Evolutionary conservation across 305 asterid species (phyloP).

Genomic region (Plantago rigida): DNA sequence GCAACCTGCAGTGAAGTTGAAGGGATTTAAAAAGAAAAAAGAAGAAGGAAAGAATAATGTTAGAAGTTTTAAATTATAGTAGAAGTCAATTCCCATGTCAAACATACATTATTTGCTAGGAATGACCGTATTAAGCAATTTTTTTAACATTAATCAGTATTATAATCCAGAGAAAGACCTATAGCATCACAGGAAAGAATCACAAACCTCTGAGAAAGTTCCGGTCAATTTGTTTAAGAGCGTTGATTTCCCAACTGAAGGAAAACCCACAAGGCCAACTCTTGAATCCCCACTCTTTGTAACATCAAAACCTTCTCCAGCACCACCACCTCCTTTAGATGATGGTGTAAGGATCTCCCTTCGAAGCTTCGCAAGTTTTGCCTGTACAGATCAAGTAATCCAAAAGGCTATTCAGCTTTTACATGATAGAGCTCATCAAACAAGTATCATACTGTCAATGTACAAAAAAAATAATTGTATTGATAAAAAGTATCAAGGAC

Average conservation of each 20-base stretch:
- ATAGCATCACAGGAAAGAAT: conserved; percentile 23
- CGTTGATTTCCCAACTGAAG: conserved; percentile 95
- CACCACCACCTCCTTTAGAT: conserved; percentile 93
- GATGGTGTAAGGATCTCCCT: conserved; percentile 83
- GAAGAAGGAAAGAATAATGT: background rate
- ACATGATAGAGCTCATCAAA: background rate
- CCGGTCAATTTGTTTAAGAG: conserved; percentile 86
- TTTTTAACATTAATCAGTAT: too few relatives aligned
- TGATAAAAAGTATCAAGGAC: background rate
- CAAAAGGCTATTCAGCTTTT: conserved; percentile 1
- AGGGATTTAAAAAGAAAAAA: background rate
- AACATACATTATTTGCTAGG: too few relatives aligned
- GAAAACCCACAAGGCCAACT: conserved; percentile 93
- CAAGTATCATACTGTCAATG: background rate
- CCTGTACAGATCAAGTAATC: conserved; percentile 37
- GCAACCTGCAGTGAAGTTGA: conserved; percentile 59
- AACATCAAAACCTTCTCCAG: conserved; percentile 97
- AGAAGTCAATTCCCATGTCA: too few relatives aligned
- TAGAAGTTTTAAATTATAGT: background rate
- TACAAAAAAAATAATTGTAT: background rate
- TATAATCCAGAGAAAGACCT: background rate
- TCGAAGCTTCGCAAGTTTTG: conserved; percentile 92
- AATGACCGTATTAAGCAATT: too few relatives aligned
- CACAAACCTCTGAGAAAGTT: conserved; percentile 81
- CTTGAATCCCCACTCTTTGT: conserved; percentile 96